Conservation (phyloP, 169 alveolate species). For the Neospora caninum region DNA sequence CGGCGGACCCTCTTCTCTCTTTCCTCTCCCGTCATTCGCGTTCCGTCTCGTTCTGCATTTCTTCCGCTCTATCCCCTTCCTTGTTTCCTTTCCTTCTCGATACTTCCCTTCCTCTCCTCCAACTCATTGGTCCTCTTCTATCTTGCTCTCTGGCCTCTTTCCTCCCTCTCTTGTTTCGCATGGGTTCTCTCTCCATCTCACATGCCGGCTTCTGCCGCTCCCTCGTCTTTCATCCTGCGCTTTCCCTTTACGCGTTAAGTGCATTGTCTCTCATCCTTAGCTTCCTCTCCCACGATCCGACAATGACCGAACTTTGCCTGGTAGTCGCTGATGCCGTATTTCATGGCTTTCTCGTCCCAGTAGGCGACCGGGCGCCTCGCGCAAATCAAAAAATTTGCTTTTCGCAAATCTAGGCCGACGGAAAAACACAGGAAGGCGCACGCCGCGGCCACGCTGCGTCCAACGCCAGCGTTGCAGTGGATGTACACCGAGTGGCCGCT, state of each 20-base stretch:
- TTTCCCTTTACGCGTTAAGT: background rate
- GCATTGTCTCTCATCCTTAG: background rate
- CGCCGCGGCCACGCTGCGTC: slow-evolving; percentile 69
- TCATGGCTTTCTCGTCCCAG: slow-evolving; percentile 69
- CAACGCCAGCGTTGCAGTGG: slow-evolving; percentile 72
- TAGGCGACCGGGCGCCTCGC: slow-evolving; percentile 68
- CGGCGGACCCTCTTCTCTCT: no score
- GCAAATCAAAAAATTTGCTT: slow-evolving; percentile 56
- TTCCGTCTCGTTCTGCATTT: background rate
- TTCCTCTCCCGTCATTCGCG: background rate
- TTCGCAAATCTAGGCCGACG: slow-evolving; percentile 59
- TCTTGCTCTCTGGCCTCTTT: background rate
- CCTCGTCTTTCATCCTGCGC: background rate
- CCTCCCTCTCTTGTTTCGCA: background rate
- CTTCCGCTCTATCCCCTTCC: background rate
- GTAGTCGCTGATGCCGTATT: slow-evolving; percentile 60
- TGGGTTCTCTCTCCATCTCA: no score
- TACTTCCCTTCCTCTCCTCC: background rate
- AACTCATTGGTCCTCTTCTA: background rate
- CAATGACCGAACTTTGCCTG: slow-evolving; percentile 55
- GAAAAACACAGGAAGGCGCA: slow-evolving; percentile 65
- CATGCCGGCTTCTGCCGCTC: background rate
- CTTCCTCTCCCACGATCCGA: background rate
- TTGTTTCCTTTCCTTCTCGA: background rate
- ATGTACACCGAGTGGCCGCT: slow-evolving; percentile 67